phyloP scores from a whole-genome alignment of 140 eudicot species.

The Senecio squalidus region DNA sequence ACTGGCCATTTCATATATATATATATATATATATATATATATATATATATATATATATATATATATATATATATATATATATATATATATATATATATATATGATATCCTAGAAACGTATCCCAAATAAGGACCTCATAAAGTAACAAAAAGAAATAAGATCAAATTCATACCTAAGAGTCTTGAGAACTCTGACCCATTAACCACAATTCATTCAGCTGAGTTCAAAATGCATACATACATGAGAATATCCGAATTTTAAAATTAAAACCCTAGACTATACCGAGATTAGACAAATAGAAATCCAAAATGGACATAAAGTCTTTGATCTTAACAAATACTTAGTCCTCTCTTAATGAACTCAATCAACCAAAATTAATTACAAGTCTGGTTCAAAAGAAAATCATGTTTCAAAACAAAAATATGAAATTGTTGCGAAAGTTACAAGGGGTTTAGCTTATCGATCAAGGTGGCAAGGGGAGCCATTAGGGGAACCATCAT shows the following conservation, averaged over 20 bases:
- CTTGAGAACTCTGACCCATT: too few species aligned
- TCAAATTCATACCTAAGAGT: too few species aligned
- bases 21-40: too few species aligned
- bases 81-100: too few species aligned
- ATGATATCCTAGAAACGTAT: too few species aligned
- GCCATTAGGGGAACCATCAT: conserved; percentile 17
- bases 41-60: too few species aligned
- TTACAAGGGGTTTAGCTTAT: conserved; percentile 14
- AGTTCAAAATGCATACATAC: not conserved
- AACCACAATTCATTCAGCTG: too few species aligned
- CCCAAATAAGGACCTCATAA: too few species aligned
- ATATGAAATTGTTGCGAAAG: not conserved
- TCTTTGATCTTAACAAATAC: not conserved
- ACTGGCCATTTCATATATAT: too few species aligned
- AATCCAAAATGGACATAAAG: too few species aligned
- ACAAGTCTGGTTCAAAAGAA: conserved; percentile 2
- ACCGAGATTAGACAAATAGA: not conserved
- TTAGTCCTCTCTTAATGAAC: not conserved
- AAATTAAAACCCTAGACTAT: not conserved
- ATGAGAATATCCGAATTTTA: not conserved
- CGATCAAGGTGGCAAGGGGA: not conserved
- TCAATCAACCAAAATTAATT: not conserved
- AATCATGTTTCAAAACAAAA: not conserved
- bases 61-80: too few species aligned
- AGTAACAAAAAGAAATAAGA: too few species aligned